Percentiles rank a stretch among this genome's conserved stretches.
These are phyloP conservation scores for Candida adriatica DNA, from an alignment of 805 yeast species.

Conservation along the genomic window DNA sequence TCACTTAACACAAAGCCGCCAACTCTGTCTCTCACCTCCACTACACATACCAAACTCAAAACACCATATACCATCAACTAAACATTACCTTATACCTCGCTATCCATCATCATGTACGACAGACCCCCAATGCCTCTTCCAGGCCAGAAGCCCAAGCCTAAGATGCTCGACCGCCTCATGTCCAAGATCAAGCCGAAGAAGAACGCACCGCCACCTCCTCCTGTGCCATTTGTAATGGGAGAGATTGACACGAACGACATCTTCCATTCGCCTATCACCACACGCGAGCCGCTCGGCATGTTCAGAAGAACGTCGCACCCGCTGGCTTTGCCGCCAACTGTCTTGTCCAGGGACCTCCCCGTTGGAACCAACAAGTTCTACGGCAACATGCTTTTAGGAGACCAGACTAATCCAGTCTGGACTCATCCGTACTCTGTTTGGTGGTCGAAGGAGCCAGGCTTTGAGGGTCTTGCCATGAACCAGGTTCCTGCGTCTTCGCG, in stretches of 20 bases:
- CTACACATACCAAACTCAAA: too few relatives aligned
- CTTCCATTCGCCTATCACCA: conserved; percentile 36
- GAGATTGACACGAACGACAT: conserved; percentile 26
- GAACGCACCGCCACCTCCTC: too few relatives aligned
- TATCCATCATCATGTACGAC: conserved; percentile 22
- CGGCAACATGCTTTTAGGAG: conserved; percentile 61
- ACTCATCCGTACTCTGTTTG: conserved; percentile 78
- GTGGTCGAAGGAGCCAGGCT: conserved; percentile 43
- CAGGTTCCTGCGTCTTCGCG: conserved; percentile 53
- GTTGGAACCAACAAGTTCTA: conserved; percentile 75
- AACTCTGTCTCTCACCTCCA: neutral
- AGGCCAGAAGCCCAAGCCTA: conserved; percentile 1
- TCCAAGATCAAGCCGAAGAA: too few relatives aligned
- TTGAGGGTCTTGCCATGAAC: conserved; percentile 58
- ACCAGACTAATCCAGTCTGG: conserved; percentile 68
- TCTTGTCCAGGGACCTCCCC: conserved; percentile 29
- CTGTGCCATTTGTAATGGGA: too few relatives aligned
- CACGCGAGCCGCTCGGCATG: conserved; percentile 35
- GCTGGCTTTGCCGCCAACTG: conserved; percentile 22
- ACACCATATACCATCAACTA: too few relatives aligned
- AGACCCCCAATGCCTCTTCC: conserved; percentile 28
- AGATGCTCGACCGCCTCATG: conserved; percentile 7
- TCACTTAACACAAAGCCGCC: neutral
- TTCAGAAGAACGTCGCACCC: conserved; percentile 29
- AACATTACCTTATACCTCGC: too few relatives aligned